These are phyloP conservation scores for Candida vartiovaarae DNA, from an alignment of 805 yeast genomes.

Conservation along the genomic window DNA sequence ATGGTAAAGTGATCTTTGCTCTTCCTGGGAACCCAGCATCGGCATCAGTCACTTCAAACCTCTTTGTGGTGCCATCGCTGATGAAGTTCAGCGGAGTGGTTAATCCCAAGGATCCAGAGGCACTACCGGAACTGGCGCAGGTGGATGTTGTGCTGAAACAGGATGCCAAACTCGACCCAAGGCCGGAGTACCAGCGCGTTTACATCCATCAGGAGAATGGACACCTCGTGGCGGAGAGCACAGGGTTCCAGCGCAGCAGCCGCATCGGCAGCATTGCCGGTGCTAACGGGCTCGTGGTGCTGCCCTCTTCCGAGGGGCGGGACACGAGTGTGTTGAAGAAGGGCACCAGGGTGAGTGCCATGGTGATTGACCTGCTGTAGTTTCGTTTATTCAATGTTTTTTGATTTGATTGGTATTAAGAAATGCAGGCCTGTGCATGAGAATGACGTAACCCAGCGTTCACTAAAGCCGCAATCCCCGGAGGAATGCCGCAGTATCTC, in stretches of 20 bases:
- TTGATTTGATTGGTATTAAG: no score
- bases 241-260: constrained; percentile 48
- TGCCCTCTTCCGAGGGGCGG: constrained; percentile 30
- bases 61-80: constrained; percentile 42
- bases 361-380: constrained; percentile 22
- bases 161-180: constrained; percentile 34
- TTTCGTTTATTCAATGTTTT: no score
- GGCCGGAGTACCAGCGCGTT: constrained; percentile 49
- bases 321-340: constrained; percentile 4
- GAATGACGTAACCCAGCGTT: no score
- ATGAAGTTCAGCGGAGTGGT: constrained; percentile 29
- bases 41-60: constrained; percentile 38
- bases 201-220: constrained; percentile 22
- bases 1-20: constrained; percentile 34
- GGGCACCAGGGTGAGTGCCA: constrained; percentile 23
- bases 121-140: constrained; percentile 24
- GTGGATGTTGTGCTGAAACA: constrained; percentile 29
- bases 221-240: constrained; percentile 32
- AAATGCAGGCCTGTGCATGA: no score
- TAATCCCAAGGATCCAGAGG: constrained; percentile 4
- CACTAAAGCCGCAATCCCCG: no score
- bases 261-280: constrained; percentile 39
- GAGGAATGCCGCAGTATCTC: background rate
- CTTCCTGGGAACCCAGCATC: constrained; percentile 55
- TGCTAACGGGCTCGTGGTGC: constrained; percentile 38